phyloP scores from a whole-genome alignment of 805 yeast species.

The Ogataea salicorniae region DNA sequence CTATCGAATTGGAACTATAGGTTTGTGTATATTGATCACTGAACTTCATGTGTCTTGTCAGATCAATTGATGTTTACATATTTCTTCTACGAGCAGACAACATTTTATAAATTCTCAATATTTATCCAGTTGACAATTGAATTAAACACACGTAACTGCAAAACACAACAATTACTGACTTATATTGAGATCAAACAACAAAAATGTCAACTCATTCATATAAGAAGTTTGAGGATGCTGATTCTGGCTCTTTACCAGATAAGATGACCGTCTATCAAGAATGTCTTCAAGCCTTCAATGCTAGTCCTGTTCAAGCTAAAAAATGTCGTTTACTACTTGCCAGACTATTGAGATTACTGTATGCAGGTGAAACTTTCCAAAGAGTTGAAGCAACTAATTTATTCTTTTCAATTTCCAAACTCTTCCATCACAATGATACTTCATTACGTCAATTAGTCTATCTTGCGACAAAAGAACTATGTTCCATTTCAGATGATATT shows the following conservation, averaged over 20 bases:
- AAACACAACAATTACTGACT: neutral
- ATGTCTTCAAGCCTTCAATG: conserved; percentile 87
- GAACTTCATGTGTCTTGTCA: too few relatives aligned
- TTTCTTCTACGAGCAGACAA: too few relatives aligned
- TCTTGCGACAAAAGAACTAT: conserved; percentile 87
- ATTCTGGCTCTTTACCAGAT: conserved; percentile 69
- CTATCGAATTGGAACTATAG: too few relatives aligned
- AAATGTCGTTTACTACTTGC: conserved; percentile 82
- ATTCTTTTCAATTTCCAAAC: conserved; percentile 89
- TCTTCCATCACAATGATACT: conserved; percentile 88
- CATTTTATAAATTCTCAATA: too few relatives aligned
- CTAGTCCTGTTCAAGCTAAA: conserved; percentile 81
- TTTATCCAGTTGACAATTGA: too few relatives aligned
- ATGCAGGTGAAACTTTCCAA: conserved; percentile 84
- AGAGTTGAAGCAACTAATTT: conserved; percentile 84
- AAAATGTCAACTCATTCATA: conserved; percentile 72
- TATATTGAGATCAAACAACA: neutral
- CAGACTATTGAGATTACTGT: conserved; percentile 73
- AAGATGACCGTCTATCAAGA: conserved; percentile 97
- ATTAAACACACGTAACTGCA: neutral
- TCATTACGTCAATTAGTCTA: conserved; percentile 90
- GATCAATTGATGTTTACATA: too few relatives aligned
- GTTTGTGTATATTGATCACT: too few relatives aligned
- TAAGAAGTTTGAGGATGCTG: conserved; percentile 78
- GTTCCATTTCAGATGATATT: conserved; percentile 80